Evolutionary conservation across 257 asterid species (phyloP).

Genomic region (Solanum dulcamara): DNA sequence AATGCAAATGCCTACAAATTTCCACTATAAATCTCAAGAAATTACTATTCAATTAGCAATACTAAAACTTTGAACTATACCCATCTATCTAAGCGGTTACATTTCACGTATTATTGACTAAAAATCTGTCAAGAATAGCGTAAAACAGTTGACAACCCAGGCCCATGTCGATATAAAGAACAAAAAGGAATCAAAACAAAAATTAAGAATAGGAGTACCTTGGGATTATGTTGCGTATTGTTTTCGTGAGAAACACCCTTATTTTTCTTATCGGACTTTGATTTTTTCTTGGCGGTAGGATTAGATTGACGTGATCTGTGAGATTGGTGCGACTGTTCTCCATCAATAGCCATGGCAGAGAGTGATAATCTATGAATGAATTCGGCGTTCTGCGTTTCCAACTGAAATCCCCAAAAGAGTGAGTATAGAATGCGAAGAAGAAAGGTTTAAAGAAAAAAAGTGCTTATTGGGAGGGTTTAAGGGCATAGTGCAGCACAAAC

Average conservation of each 20-base stretch:
- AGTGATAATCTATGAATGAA: not conserved
- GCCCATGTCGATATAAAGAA: not conserved
- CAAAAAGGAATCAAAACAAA: not conserved
- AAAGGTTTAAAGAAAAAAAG: not conserved
- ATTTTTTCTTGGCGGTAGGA: constrained; percentile 63
- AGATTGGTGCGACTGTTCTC: constrained; percentile 53
- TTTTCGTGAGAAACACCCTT: constrained; percentile 11
- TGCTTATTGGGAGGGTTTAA: not conserved
- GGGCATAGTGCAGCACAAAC: not conserved
- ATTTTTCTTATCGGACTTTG: constrained; percentile 43
- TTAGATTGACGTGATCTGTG: constrained; percentile 62
- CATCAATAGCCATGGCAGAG: constrained; percentile 7
- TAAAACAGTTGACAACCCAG: not conserved
- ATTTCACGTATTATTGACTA: not conserved
- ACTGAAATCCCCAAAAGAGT: not conserved
- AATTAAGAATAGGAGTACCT: constrained; percentile 2
- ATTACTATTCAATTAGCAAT: not conserved
- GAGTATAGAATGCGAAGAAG: not conserved
- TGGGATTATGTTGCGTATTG: constrained; percentile 32
- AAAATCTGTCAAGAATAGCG: not conserved
- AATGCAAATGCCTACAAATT: constrained; percentile 60
- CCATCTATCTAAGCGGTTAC: not conserved
- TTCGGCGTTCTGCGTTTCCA: not conserved
- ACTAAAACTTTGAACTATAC: not conserved
- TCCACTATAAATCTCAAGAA: not conserved